Base-by-base conservation (phyloP, 208 protist genomes). In the Novymonas esmeraldas region DNA sequence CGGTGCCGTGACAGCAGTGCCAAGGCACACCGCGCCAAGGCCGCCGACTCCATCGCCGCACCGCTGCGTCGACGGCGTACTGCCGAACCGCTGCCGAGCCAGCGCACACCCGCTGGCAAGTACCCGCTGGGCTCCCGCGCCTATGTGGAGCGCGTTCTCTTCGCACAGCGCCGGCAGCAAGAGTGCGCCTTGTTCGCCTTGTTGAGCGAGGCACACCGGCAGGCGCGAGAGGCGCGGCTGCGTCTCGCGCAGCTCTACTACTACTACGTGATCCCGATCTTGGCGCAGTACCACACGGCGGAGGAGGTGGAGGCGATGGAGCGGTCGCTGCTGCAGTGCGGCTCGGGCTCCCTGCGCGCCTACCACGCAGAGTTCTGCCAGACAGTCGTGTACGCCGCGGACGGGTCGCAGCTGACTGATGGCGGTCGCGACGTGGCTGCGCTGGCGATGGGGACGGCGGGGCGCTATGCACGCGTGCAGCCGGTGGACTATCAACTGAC, bases 111-210 rank as follows among this genome's bases (percentile, higher is more conserved):
- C 0, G 39, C 24, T 24, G 52, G 46, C 6, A 60, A 46, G 28
- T 84, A 81, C 45, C 52, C 75, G 0, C 60, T 90, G 10, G 31
- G 66, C n/a, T 85, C 78, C 7, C 57, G 72, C 11, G 70, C 68
- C 29, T 92, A 92, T 50, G 63, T 79, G 24, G 81, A 86, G 52
- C 68, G 70, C 16, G 71, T 84, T 4, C n/a, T 87, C 18, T 75
- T 92, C 36, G 66, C 60, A 2, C 73, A 82, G 46, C 51, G 63
- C 34, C 70, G 66, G 6, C 85, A 92, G 46, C 85, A 92, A 65
- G 48, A 70, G n/a, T 79, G 76, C 26, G 82, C 80, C 22, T 72
- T 92, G 2, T 73, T 92, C 26, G 65, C 64, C 14, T 68, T 86
- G n/a, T 56, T 92, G 36, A 63, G 75, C 10, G 82, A 85, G 61